Base-by-base conservation (phyloP, 306 rosid genomes). In the Hylodesmum podocarpum region DNA sequence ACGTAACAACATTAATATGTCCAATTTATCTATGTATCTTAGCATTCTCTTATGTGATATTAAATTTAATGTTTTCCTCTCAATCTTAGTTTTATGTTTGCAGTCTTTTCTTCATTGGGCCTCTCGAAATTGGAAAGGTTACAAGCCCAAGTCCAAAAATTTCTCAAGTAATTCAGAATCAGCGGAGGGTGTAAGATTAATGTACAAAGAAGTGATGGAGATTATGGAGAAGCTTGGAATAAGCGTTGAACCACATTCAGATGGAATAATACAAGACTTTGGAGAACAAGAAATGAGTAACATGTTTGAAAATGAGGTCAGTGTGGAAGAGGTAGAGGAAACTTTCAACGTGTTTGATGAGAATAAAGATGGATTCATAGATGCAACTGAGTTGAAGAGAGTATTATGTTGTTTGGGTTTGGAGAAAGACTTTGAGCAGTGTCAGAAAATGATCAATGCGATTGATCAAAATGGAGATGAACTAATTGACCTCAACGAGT, bases 281-380 rank as follows among this genome's bases (percentile, higher is more conserved):
- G 79, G 84, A 3, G 86, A 54, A 15, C 47, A 57, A 39, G 86
- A 85, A 31, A 28, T 85, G 43, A 39, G 2, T 22, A 0, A 82
- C 28, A 25, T 88, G 64, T 81, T 86, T 28, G 89, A 72, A 15
- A 79, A 70, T 62, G 89, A 82, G 36, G 82, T 82, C 2, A 77
- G 80, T 46, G 34, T 86, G 71, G 88, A 34, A 47, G 90, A 84
- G 82, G 41, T 88, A 50, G 70, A 79, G 40, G 88, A 80, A 66
- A 84, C 88, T 16, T 88, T 88, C 58, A 62, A 82, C 43, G 90
- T 88, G 70, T 88, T 86, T 47, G 90, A 88, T 64, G 79, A 68
- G 64, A 86, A 86, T n/a, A 77, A 72, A 51, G 87, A 88, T 67
- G 90, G 92, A 19, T 80, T 81, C 39, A 84, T 84, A 43, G 84